A percentile compares a stretch with the other conserved stretches of the same genome.
Conservation (phyloP, 768 basidiomycete species). For the Lactifluus piperatus region DNA sequence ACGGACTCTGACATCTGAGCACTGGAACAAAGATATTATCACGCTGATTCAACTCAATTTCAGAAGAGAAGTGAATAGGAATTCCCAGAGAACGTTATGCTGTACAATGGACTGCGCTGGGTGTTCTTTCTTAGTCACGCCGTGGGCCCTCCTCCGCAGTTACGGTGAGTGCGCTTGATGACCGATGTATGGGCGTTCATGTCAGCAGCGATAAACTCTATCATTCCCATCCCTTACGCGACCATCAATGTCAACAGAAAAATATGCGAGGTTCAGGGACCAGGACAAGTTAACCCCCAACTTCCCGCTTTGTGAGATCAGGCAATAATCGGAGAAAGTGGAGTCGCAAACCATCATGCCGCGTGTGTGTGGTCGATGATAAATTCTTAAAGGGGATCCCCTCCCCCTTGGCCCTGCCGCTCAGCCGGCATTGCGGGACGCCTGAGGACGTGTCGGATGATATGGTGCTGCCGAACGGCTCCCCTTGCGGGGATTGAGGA, state of each 20-base stretch:
- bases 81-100: too few relatives aligned
- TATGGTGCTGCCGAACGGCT: background rate
- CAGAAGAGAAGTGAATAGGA: background rate
- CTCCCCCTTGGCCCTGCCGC: background rate
- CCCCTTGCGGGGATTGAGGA: background rate
- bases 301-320: background rate
- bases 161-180: background rate
- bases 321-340: background rate
- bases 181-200: conserved; percentile 4
- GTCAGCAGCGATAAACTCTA: background rate
- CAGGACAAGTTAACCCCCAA: background rate
- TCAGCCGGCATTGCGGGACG: background rate
- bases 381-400: background rate
- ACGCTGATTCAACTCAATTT: background rate
- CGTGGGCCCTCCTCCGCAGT: background rate
- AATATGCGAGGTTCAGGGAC: background rate
- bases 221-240: background rate
- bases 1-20: background rate
- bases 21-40: background rate
- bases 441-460: background rate
- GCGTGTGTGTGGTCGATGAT: background rate
- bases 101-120: background rate
- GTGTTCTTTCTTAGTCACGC: conserved; percentile 3
- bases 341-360: background rate
- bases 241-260: background rate